These are phyloP conservation scores for Prunus padus DNA, from an alignment of 306 rosid species.

Conservation along the genomic window DNA sequence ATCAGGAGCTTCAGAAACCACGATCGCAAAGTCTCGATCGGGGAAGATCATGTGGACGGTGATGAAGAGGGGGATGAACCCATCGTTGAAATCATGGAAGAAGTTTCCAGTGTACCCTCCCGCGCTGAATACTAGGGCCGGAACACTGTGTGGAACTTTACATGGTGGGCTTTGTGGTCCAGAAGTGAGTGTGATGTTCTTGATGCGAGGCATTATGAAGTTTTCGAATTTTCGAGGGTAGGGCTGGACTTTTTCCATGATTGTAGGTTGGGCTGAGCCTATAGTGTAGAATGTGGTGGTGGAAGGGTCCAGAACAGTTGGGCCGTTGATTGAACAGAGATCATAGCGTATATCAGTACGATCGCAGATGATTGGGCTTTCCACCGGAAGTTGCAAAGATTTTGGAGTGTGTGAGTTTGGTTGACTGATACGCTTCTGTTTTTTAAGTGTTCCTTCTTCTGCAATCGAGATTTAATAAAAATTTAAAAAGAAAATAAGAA, in stretches of 20 bases:
- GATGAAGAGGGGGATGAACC: constrained; percentile 55
- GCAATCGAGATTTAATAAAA: not conserved
- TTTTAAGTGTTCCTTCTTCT: not conserved
- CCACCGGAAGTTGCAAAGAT: not conserved
- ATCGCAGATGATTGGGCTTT: constrained; percentile 34
- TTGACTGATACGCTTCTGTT: not conserved
- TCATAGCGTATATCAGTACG: constrained; percentile 28
- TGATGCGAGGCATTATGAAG: constrained; percentile 27
- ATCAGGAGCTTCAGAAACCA: constrained; percentile 19
- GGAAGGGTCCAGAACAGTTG: constrained; percentile 34
- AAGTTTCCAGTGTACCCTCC: constrained; percentile 56
- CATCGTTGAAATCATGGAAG: constrained; percentile 53
- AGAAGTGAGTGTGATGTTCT: constrained; percentile 33
- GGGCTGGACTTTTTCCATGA: constrained; percentile 30
- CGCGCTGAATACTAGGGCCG: constrained; percentile 48
- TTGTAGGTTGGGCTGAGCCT: not conserved
- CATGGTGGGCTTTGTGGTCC: constrained; percentile 32
- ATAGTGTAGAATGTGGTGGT: constrained; percentile 30
- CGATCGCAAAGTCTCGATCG: constrained; percentile 34
- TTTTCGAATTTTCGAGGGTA: constrained; percentile 47
- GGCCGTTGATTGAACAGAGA: constrained; percentile 36
- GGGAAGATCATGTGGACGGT: constrained; percentile 34
- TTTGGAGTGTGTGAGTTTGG: not conserved
- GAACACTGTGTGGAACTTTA: constrained; percentile 35
- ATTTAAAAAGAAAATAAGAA: not conserved